These are phyloP conservation scores for Exophiala phaeomuriformis DNA, from an alignment of 2,329 filamentous ascomycete species.

Conservation along the genomic window DNA sequence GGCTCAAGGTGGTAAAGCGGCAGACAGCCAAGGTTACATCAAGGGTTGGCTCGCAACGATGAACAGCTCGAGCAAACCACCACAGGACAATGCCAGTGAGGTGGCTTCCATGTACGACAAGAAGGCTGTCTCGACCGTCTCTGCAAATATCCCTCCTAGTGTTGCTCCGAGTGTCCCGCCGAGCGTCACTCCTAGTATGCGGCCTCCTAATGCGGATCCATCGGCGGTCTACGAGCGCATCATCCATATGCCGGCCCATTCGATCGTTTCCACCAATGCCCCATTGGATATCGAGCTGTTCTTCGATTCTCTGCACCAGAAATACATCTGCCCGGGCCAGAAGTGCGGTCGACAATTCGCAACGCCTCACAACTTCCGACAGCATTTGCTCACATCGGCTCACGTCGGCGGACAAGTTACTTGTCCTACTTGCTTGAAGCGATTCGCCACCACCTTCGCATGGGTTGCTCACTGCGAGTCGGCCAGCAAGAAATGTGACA, in stretches of 20 bases:
- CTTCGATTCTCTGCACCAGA: constrained; percentile 29
- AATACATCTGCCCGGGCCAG: constrained; percentile 31
- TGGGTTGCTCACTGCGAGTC: constrained; percentile 39
- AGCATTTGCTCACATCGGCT: constrained; percentile 30
- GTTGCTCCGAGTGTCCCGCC: background rate
- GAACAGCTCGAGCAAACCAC: constrained; percentile 1
- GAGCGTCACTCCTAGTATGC: constrained; percentile 3
- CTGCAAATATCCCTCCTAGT: constrained; percentile 3
- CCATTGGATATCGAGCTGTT: constrained; percentile 30
- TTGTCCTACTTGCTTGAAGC: constrained; percentile 36
- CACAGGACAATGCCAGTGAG: constrained; percentile 8
- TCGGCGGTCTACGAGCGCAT: constrained; percentile 3
- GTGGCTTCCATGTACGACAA: constrained; percentile 17
- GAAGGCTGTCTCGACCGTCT: constrained; percentile 5
- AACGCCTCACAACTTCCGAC: constrained; percentile 28
- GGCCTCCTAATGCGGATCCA: background rate
- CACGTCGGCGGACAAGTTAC: constrained; percentile 29
- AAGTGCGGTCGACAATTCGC: constrained; percentile 30
- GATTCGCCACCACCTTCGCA: constrained; percentile 34
- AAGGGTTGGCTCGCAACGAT: constrained; percentile 12
- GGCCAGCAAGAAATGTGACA: constrained; percentile 32
- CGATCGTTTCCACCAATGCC: constrained; percentile 9
- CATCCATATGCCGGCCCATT: constrained; percentile 13
- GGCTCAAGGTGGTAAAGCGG: background rate
- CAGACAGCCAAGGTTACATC: background rate